Evolutionary conservation across 176 grass and related monocot species (phyloP).

Genomic region (Phoenix dactylifera): DNA sequence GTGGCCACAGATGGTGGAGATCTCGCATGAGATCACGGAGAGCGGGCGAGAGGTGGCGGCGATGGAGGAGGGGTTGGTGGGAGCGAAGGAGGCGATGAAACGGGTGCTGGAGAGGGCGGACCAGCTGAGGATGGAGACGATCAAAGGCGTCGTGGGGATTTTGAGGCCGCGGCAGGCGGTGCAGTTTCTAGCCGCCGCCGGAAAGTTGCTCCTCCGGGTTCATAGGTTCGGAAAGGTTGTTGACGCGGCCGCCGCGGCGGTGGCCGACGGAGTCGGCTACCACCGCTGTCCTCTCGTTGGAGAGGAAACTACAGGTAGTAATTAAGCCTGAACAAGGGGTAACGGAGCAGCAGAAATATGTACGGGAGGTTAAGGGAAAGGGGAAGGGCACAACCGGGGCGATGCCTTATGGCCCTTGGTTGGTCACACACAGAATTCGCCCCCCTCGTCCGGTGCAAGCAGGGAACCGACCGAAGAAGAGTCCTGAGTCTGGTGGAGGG

Average conservation of each 20-base stretch:
- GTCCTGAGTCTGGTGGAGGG: too few species aligned
- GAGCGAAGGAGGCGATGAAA: slow-evolving; percentile 31
- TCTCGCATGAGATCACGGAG: slow-evolving; percentile 21
- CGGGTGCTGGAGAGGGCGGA: slow-evolving; percentile 52
- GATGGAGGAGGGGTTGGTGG: slow-evolving; percentile 25
- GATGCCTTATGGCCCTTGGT: too few species aligned
- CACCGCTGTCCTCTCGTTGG: too few species aligned
- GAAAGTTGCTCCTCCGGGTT: slow-evolving; percentile 58
- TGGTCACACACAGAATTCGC: too few species aligned
- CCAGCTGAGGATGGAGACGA: slow-evolving; percentile 40
- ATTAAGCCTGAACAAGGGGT: too few species aligned
- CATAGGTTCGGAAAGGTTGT: slow-evolving; percentile 48
- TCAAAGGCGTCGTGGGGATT: slow-evolving; percentile 55
- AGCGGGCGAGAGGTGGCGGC: slow-evolving; percentile 16
- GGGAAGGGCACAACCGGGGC: too few species aligned
- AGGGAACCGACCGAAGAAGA: too few species aligned
- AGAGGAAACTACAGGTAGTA: too few species aligned
- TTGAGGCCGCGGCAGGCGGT: slow-evolving; percentile 46
- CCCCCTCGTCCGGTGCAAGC: too few species aligned
- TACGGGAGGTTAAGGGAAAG: too few species aligned
- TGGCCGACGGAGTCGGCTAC: too few species aligned
- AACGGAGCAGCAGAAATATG: too few species aligned
- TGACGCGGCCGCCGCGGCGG: slow-evolving; percentile 15
- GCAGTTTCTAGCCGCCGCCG: slow-evolving; percentile 66
- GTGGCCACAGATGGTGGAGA: slow-evolving; percentile 38